Base-by-base conservation (phyloP, 2,329 filamentous ascomycete genomes). In the Aspergillus luchuensis region DNA sequence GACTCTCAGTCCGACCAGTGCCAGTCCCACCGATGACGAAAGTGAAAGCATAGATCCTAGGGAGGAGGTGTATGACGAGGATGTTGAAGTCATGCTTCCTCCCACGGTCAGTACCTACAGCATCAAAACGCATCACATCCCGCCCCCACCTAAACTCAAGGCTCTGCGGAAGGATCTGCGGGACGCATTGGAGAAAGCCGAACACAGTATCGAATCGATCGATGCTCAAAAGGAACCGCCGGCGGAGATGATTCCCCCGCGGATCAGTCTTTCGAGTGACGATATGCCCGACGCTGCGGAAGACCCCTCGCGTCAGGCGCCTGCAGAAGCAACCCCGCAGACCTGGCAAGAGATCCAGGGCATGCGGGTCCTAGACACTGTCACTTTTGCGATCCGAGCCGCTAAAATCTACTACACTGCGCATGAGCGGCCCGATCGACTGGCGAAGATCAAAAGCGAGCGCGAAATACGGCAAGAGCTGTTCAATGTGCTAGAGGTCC, bases 61-160 rank as follows among this genome's bases (percentile, higher is more conserved):
- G 21, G 80, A 81, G 11, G 90, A 91, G 19, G 56, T 51, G 13
- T 50, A 80, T 19, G 81, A 83, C n/a, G 79, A 81, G 23, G 80
- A 80, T 8, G 90, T 92, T 61, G 85, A 87, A 30, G 85, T 89
- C 62, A 94, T 99, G 87, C 87, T 97, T 3, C 94, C 95, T n/a
- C 95, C 95, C 0, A 99, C 95, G 0, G 92, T 94, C 43, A 97
- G 93, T 82, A 99, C 95, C 3, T 99, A 98, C 77, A 92, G 91
- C 66, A 88, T 92, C 71, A 89, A 90, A 67, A 89, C 91, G 62
- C 91, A 92, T 69, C 88, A 89, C 59, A 84, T 96, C 21, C 87
- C 91, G 10, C 94, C 90, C 54, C 91, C 93, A 41, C 95, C 95
- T 8, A 90, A 95, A 61, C 87, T 94, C 65, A 82, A 87, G 52